Evolutionary conservation across 1,284 basidiomycete genomes (phyloP).

Genomic region (Ceratobasidium sp.): DNA sequence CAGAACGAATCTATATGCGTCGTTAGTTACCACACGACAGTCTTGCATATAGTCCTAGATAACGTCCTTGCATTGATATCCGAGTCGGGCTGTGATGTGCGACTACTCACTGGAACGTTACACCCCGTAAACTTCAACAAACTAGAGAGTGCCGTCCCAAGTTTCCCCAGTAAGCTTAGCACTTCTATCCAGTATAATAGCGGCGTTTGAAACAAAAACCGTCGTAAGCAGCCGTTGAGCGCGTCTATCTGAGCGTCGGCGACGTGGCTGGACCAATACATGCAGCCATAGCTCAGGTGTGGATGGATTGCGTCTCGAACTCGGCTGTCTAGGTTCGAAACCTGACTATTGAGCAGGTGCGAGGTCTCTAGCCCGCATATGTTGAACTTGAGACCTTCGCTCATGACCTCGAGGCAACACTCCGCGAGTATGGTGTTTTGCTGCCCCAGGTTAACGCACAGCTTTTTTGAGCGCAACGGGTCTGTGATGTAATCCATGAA

Average conservation of each 20-base stretch:
- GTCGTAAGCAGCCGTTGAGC: neutral
- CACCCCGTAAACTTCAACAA: neutral
- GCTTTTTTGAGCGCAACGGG: neutral
- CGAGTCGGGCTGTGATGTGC: neutral
- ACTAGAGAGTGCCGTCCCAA: neutral
- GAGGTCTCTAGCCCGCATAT: slow-evolving; percentile 34
- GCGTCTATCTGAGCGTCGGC: neutral
- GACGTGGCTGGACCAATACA: slow-evolving; percentile 22
- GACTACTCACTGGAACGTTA: neutral
- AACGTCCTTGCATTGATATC: neutral
- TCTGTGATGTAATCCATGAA: neutral
- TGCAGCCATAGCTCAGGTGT: slow-evolving; percentile 16
- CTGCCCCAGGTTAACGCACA: neutral
- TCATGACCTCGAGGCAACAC: slow-evolving; percentile 9
- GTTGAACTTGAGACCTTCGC: slow-evolving; percentile 21
- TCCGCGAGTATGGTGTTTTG: slow-evolving; percentile 5
- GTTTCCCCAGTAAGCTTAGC: neutral
- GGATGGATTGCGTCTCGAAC: neutral
- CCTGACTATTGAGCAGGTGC: neutral
- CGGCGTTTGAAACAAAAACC: neutral
- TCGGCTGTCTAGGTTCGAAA: neutral
- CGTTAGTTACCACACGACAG: neutral
- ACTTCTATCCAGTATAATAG: slow-evolving; percentile 25
- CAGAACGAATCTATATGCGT: slow-evolving; percentile 1
- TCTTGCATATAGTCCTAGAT: neutral